Evolutionary conservation across 352 stramenopile genomes (phyloP).

Genomic region (Phytopythium chamaehyphon): DNA sequence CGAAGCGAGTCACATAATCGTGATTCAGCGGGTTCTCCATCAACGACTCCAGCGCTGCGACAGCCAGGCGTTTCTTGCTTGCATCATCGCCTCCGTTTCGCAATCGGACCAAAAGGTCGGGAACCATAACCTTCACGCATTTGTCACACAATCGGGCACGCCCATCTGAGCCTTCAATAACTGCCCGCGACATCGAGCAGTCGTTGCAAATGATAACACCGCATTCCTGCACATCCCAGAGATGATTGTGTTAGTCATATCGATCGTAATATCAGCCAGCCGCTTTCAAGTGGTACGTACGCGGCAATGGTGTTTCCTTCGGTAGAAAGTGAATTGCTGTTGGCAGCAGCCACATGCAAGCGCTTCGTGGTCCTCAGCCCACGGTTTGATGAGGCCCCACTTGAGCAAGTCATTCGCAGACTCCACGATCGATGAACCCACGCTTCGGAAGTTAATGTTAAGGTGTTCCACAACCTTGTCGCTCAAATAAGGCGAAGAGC

Average conservation of each 20-base stretch:
- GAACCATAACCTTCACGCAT: slow-evolving; percentile 80
- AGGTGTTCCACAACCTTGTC: slow-evolving; percentile 80
- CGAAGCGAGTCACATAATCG: slow-evolving; percentile 75
- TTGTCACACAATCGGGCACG: slow-evolving; percentile 81
- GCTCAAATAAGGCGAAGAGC: slow-evolving; percentile 73
- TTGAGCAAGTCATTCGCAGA: slow-evolving; percentile 81
- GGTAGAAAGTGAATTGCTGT: slow-evolving; percentile 79
- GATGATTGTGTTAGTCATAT: background rate
- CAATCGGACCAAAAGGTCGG: slow-evolving; percentile 59
- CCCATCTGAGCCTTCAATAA: slow-evolving; percentile 74
- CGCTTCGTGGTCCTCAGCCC: slow-evolving; percentile 84
- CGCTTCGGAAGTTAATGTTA: slow-evolving; percentile 68
- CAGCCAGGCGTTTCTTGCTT: slow-evolving; percentile 61
- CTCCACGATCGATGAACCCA: slow-evolving; percentile 66
- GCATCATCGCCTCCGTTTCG: slow-evolving; percentile 37
- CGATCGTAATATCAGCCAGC: background rate
- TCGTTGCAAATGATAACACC: slow-evolving; percentile 85
- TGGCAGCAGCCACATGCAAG: slow-evolving; percentile 69
- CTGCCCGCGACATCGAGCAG: slow-evolving; percentile 81
- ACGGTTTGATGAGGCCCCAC: slow-evolving; percentile 85
- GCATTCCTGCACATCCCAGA: slow-evolving; percentile 49
- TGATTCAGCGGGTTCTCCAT: slow-evolving; percentile 85
- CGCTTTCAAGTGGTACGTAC: slow-evolving; percentile 20
- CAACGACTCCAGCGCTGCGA: slow-evolving; percentile 75
- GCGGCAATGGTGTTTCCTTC: slow-evolving; percentile 79